A percentile compares a stretch with the other conserved stretches of the same genome.
Conservation (phyloP, 805 yeast genomes). For the Wickerhamiella bombiphila region DNA sequence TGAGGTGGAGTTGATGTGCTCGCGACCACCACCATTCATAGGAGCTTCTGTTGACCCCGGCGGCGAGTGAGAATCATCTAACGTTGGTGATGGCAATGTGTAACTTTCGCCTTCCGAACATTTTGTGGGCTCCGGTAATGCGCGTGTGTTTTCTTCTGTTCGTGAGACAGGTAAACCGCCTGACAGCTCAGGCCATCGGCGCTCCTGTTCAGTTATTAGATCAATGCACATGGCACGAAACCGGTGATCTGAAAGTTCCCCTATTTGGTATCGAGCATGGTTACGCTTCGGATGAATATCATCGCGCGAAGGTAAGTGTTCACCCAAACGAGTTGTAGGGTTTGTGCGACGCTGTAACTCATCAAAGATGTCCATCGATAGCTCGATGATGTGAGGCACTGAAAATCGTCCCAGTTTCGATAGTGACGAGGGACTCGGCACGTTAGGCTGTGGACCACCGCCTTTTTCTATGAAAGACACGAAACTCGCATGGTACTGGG, state of each 20-base stretch:
- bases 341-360: slow-evolving; percentile 69
- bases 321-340: slow-evolving; percentile 28
- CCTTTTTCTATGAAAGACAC: no score
- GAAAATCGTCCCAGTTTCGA: slow-evolving; percentile 43
- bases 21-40: no score
- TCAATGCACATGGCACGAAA: slow-evolving; percentile 87
- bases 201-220: slow-evolving; percentile 70
- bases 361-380: slow-evolving; percentile 88
- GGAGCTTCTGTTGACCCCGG: not conserved
- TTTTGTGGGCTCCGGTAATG: not conserved
- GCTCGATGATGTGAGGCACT: slow-evolving; percentile 65
- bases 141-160: not conserved
- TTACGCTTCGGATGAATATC: slow-evolving; percentile 86
- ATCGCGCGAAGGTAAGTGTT: slow-evolving; percentile 48
- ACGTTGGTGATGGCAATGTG: slow-evolving; percentile 1
- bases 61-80: not conserved
- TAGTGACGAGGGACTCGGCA: no score
- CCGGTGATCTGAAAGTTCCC: slow-evolving; percentile 64
- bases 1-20: no score
- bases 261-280: slow-evolving; percentile 84
- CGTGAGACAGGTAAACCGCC: not conserved
- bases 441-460: no score
- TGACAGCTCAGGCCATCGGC: slow-evolving; percentile 42
- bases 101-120: not conserved
- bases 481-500: no score